Conservation (phyloP, 2,329 filamentous ascomycete genomes). For the Magnaporthiopsis rhizophila region DNA sequence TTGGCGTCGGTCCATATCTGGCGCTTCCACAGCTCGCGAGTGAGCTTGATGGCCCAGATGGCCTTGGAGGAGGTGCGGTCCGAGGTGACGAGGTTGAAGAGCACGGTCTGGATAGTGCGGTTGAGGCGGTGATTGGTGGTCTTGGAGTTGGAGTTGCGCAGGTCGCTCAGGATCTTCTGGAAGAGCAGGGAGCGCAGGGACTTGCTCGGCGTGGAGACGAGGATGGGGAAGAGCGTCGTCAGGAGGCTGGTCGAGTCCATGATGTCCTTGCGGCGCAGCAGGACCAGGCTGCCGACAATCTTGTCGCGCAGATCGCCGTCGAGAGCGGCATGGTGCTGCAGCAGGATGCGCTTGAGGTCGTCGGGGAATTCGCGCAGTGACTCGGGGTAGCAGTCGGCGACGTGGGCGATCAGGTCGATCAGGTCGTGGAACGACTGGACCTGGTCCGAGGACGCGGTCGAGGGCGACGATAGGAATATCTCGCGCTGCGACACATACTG, state of each 20-base stretch:
- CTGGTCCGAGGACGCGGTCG: constrained; percentile 67
- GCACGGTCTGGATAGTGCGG: constrained; percentile 82
- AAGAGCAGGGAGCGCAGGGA: constrained; percentile 74
- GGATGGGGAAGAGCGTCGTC: constrained; percentile 88
- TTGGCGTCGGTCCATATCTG: constrained; percentile 90
- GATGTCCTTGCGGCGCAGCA: constrained; percentile 84
- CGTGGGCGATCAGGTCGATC: constrained; percentile 88
- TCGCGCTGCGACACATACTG: constrained; percentile 89
- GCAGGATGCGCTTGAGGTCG: constrained; percentile 74
- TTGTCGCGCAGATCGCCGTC: constrained; percentile 86
- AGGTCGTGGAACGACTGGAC: constrained; percentile 81
- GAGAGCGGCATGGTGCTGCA: constrained; percentile 72
- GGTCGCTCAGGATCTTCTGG: constrained; percentile 83
- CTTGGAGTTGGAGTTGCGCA: constrained; percentile 82
- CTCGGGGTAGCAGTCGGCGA: constrained; percentile 85
- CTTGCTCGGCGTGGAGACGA: constrained; percentile 84
- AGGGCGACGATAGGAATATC: constrained; percentile 80
- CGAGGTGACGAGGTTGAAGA: constrained; percentile 84
- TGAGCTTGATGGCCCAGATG: constrained; percentile 93
- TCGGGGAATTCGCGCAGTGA: constrained; percentile 69
- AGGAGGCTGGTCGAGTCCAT: constrained; percentile 78
- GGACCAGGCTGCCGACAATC: constrained; percentile 80
- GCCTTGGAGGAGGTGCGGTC: constrained; percentile 80
- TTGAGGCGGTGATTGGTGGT: constrained; percentile 88
- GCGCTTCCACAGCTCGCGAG: constrained; percentile 90